Percentiles rank a stretch among this genome's conserved stretches.
These are phyloP conservation scores for Pythium dissimile DNA, from an alignment of 352 stramenopile species.

Conservation along the genomic window DNA sequence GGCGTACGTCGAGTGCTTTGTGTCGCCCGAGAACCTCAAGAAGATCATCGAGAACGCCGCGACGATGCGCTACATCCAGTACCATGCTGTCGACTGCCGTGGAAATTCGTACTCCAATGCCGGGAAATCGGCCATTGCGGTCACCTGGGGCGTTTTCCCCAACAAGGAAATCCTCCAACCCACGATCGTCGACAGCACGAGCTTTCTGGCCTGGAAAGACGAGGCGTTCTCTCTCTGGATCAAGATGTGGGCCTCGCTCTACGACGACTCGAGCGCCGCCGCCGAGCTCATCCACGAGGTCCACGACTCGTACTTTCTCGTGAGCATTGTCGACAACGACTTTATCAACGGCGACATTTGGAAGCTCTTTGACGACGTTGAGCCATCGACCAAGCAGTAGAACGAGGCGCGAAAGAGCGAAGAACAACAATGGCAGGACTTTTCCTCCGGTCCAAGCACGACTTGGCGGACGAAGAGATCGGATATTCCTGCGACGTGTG, in stretches of 20 bases:
- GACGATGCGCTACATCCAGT: conserved; percentile 83
- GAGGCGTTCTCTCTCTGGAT: conserved; percentile 98
- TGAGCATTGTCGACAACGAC: conserved; percentile 99
- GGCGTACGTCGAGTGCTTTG: conserved; percentile 99
- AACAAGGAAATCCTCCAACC: conserved; percentile 96
- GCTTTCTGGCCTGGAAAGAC: conserved; percentile 95
- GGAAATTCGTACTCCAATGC: conserved; percentile 91
- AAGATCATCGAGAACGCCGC: conserved; percentile 86
- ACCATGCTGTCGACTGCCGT: conserved; percentile 88
- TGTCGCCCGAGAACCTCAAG: conserved; percentile 91
- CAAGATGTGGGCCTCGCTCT: conserved; percentile 95
- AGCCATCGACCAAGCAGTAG: neutral
- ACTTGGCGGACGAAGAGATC: conserved; percentile 12
- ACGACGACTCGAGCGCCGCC: conserved; percentile 89
- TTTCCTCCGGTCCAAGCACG: conserved; percentile 10
- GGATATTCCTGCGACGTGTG: neutral
- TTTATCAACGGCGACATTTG: conserved; percentile 90
- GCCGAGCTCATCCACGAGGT: conserved; percentile 93
- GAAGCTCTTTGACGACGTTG: conserved; percentile 59
- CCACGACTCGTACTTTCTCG: conserved; percentile 96
- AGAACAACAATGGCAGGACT: conserved; percentile 8
- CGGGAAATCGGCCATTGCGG: conserved; percentile 89
- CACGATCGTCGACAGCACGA: conserved; percentile 97
- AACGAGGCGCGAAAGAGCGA: neutral
- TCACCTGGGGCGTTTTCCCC: conserved; percentile 99